Base-by-base conservation (phyloP, 768 basidiomycete species). In the Albatrellus ellisii region DNA sequence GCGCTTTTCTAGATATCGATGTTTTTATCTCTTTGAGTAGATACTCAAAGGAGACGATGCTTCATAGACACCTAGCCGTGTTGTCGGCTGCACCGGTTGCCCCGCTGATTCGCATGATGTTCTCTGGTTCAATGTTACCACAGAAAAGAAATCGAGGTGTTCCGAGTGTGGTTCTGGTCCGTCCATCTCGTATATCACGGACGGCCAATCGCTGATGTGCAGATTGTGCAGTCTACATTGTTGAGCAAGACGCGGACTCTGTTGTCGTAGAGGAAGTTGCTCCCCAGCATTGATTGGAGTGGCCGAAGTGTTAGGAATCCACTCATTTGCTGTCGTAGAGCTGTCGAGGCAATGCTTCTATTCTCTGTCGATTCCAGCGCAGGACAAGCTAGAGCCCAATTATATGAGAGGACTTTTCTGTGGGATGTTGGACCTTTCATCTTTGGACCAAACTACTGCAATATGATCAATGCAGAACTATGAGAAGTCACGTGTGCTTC, bases 51-150 rank as follows among this genome's bases (percentile, higher is more conserved):
- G 28, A 9, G 28, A 17, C 15, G 34, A 21, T 36, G 10, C 36
- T 45, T 27, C 46, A 29, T 44, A 92, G 90, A 83, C 83, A 49
- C 65, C 72, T 27, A 75, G 80, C 48, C 88, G 94, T 46, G 73
- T 87, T 43, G 67, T 98, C 57, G 94, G 94, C 35, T 98, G 92
- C 72, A 91, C 94, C 31, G 94, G 94, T 40, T 78, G 72, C 55
- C 94, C 94, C 8, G 87, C 84, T 34, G 94, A 98, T 63, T 92
- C 90, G 26, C 94, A 97, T 64, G 89, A 97, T 54, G 70, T 91
- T 41, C 68, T 78, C 53, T 97, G 92, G 92, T 77, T 90, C 59
- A 72, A 57, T 46, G 49, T 85, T 52, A 69, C 61, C 46, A 70
- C 75, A 53, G 69, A 81, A 54, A 76, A 79, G 61, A 67, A 71